Base-by-base conservation (phyloP, 352 stramenopile genomes). In the Globisporangium canariense region DNA sequence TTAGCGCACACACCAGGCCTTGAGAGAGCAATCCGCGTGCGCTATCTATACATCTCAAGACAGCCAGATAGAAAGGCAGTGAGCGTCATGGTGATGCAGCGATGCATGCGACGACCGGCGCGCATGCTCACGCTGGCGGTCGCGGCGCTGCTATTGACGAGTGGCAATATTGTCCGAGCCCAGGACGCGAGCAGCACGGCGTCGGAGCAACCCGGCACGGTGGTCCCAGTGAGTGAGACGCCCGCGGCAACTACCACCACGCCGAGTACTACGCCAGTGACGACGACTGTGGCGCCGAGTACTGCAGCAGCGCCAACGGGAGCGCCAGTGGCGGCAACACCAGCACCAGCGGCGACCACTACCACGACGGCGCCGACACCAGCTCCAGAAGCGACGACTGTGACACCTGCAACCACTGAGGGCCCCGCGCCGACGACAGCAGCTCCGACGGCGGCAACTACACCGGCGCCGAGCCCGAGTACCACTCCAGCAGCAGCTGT, bases 341-440 rank as follows among this genome's bases (percentile, higher is more conserved):
- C 40, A 56, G n/a, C 45, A 20, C 40, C 13, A n/a, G 14, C 45
- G 9, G 41, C 58, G 43, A 32, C 43, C 8, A 3, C 22, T 8
- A 30, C 41, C n/a, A 53, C 46, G 45, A 18, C 30, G n/a, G 36
- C 32, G 3, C 43, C 7, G 41, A 32, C 18, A 18, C 16, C 28
- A 10, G 50, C 60, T 20, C 60, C 65, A 22, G 43, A 34, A n/a
- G 53, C 54, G 45, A 53, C 54, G 38, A 63, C 54, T 4, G 41
- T 40, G 1, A 54, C 60, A n/a, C 40, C 51, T 40, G 52, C 22
- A n/a, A 7, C 43, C 14, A 64, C 56, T 14, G 60, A 62, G 20
- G 22, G 14, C 20, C 58, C 68, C 36, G 41, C 41, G 34, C 47
- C 54, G 20, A 58, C 61, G 20, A 49, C 56, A 30, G 46, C 34